These are phyloP conservation scores for Boletus patriciae DNA, from an alignment of 768 basidiomycete species.

Conservation along the genomic window DNA sequence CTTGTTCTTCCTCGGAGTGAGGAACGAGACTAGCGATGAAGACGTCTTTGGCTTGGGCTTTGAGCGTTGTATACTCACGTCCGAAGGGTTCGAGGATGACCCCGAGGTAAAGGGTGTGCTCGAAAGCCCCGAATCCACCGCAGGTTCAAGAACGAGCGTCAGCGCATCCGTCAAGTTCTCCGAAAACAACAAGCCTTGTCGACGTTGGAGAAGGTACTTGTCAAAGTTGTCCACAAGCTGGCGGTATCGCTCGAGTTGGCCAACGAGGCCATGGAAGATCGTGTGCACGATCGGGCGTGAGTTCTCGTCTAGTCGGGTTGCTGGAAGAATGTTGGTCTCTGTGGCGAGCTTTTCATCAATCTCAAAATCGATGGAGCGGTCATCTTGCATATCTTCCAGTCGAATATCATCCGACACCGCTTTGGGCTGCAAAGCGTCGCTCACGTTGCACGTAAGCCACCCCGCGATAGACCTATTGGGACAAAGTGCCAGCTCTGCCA, in stretches of 20 bases:
- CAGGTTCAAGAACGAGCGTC: conserved; percentile 65
- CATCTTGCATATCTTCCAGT: conserved; percentile 61
- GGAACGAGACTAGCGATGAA: conserved; percentile 71
- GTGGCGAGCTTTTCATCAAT: conserved; percentile 65
- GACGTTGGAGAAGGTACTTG: conserved; percentile 76
- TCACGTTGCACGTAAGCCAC: conserved; percentile 75
- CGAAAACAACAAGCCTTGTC: conserved; percentile 86
- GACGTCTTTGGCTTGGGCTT: conserved; percentile 56
- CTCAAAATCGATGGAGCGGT: conserved; percentile 75
- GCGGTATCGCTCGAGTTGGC: conserved; percentile 81
- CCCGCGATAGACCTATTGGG: conserved; percentile 84
- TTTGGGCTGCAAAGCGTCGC: conserved; percentile 35
- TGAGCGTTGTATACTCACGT: conserved; percentile 37
- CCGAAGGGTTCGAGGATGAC: conserved; percentile 30
- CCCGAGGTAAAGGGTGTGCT: conserved; percentile 20
- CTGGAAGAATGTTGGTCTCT: conserved; percentile 59
- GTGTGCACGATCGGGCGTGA: conserved; percentile 79
- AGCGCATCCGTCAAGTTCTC: conserved; percentile 92
- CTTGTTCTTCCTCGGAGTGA: conserved; percentile 74
- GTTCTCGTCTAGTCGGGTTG: conserved; percentile 66
- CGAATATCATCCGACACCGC: conserved; percentile 7
- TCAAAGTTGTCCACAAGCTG: conserved; percentile 77
- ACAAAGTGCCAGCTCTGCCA: conserved; percentile 80
- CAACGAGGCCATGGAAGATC: conserved; percentile 76
- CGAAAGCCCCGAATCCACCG: conserved; percentile 40